Conservation (phyloP, 2,329 filamentous ascomycete genomes). For the Thyridium curvatum region DNA sequence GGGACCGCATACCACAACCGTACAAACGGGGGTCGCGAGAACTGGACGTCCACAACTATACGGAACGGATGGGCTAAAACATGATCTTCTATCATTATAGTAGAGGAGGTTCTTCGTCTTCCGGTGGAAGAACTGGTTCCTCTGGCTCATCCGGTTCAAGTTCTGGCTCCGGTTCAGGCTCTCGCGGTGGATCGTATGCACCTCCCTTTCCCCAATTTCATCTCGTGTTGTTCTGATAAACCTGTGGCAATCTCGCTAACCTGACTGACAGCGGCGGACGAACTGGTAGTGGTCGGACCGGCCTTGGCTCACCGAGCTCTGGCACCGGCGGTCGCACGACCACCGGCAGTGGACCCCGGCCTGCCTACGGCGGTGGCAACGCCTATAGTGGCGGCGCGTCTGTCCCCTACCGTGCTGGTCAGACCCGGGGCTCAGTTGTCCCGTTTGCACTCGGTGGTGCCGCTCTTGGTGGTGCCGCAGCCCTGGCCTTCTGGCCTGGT, state of each 20-base stretch:
- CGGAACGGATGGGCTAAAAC: too few species aligned
- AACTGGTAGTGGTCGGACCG: slow-evolving; percentile 9
- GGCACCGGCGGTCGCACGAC: slow-evolving; percentile 46
- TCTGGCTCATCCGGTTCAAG: slow-evolving; percentile 7
- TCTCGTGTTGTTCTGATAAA: too few species aligned
- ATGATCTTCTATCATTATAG: slow-evolving; percentile 1
- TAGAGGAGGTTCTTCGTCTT: slow-evolving; percentile 11
- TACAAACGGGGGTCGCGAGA: too few species aligned
- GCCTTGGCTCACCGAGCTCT: slow-evolving; percentile 22
- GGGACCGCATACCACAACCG: too few species aligned
- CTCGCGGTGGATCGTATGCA: slow-evolving; percentile 2
- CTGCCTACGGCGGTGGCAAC: slow-evolving; percentile 52
- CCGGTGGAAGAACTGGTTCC: slow-evolving; percentile 18
- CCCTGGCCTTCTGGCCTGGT: slow-evolving; percentile 56
- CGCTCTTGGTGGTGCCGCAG: slow-evolving; percentile 29
- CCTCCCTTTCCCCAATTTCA: not conserved
- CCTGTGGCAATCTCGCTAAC: too few species aligned
- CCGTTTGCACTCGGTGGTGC: slow-evolving; percentile 41
- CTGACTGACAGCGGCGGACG: slow-evolving; percentile 4
- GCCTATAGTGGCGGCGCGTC: slow-evolving; percentile 63
- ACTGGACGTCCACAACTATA: too few species aligned
- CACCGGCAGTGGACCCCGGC: slow-evolving; percentile 50
- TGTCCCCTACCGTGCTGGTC: slow-evolving; percentile 55
- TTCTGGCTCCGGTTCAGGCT: slow-evolving; percentile 1
- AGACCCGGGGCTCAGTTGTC: slow-evolving; percentile 33